phyloP scores from a whole-genome alignment of 306 rosid genomes.

The Comarum palustre region DNA sequence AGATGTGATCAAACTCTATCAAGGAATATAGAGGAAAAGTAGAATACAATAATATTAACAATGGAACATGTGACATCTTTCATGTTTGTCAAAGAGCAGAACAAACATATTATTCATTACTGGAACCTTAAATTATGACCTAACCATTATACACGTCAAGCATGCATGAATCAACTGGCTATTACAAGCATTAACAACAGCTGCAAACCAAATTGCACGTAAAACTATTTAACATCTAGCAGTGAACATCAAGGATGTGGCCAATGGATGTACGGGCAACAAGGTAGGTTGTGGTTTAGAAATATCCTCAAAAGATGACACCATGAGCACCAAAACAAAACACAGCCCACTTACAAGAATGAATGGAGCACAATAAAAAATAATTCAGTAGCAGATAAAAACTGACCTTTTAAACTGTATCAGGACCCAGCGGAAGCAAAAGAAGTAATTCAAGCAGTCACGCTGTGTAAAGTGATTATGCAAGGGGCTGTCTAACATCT shows the following conservation, averaged over 20 bases:
- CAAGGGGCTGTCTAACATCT: conserved; percentile 81
- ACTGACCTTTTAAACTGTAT: conserved; percentile 94
- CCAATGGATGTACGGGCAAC: not conserved
- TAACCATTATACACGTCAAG: not conserved
- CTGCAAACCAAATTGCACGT: not conserved
- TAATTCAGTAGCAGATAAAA: conserved; percentile 12
- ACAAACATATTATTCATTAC: not conserved
- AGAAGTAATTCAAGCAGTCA: conserved; percentile 95
- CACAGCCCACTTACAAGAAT: not conserved
- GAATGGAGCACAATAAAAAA: not conserved
- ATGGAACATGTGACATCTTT: not conserved
- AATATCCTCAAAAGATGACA: not conserved
- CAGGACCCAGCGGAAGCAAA: conserved; percentile 97
- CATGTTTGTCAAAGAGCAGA: not conserved
- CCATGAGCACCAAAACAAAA: not conserved
- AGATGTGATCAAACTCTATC: conserved; percentile 4
- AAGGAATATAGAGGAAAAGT: not conserved
- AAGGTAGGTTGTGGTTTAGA: not conserved
- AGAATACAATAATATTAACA: not conserved
- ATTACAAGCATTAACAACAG: not conserved
- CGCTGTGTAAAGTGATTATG: conserved; percentile 80
- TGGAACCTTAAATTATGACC: not conserved
- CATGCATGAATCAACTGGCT: not conserved
- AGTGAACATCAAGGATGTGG: not conserved
- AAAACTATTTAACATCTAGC: not conserved